phyloP scores from a whole-genome alignment of 345 rosid species.

The Schrenkiella parvula region DNA sequence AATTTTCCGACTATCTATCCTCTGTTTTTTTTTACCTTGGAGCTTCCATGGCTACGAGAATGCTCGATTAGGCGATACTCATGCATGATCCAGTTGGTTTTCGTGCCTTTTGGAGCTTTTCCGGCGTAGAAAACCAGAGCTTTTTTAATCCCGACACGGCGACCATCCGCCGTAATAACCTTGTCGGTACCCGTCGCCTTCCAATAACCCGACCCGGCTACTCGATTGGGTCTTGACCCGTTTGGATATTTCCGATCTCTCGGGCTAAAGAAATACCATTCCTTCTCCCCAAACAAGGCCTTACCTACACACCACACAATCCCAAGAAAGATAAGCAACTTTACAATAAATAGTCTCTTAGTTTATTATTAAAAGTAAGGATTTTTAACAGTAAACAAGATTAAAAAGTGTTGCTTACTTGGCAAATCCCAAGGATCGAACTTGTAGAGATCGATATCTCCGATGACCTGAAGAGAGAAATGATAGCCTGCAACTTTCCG shows the following conservation, averaged over 20 bases:
- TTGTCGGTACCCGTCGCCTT: conserved; percentile 98
- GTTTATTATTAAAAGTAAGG: too few species aligned
- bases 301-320: conserved; percentile 38
- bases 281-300: conserved; percentile 67
- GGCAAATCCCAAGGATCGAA: conserved; percentile 94
- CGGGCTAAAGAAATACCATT: conserved; percentile 70
- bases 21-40: conserved; percentile 40
- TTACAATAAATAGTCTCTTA: background rate
- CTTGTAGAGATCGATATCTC: conserved; percentile 87
- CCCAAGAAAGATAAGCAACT: background rate
- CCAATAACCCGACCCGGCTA: conserved; percentile 95
- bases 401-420: conserved; percentile 45
- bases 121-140: conserved; percentile 92
- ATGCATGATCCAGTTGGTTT: conserved; percentile 99
- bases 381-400: too few species aligned
- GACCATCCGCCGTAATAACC: conserved; percentile 59
- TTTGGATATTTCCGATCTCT: conserved; percentile 93
- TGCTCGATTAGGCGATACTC: conserved; percentile 74
- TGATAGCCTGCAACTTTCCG: conserved; percentile 74
- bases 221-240: conserved; percentile 93
- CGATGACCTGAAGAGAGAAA: conserved; percentile 66
- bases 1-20: too few species aligned
- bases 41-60: conserved; percentile 55
- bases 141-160: conserved; percentile 84
- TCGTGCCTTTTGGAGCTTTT: conserved; percentile 86